Conservation (phyloP, 2,329 filamentous ascomycete genomes). For the Arthrobotrys sphaeroides region DNA sequence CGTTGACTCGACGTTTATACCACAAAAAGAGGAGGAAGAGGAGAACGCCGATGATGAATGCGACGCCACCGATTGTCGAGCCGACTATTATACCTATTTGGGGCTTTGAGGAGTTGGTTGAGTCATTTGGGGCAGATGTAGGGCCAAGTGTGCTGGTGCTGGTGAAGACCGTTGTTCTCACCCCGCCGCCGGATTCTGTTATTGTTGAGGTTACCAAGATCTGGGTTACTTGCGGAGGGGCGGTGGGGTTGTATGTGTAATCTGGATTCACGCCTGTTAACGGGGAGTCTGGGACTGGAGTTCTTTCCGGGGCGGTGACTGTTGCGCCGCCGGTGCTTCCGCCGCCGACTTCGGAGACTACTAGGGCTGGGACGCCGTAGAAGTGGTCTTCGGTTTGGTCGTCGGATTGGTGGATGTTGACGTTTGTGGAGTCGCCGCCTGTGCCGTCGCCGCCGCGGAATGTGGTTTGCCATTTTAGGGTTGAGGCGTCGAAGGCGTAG, state of each 20-base stretch:
- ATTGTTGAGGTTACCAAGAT: conserved; percentile 58
- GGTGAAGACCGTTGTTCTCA: conserved; percentile 61
- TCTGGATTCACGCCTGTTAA: conserved; percentile 75
- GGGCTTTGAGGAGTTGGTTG: too few species aligned
- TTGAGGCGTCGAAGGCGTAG: conserved; percentile 80
- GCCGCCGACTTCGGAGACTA: conserved; percentile 75
- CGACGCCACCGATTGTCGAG: conserved; percentile 60
- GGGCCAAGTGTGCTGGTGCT: too few species aligned
- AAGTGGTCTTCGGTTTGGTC: conserved; percentile 67
- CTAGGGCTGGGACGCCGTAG: conserved; percentile 74
- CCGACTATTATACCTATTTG: conserved; percentile 69
- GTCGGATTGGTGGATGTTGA: conserved; percentile 65
- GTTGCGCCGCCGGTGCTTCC: conserved; percentile 74
- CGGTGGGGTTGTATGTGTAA: conserved; percentile 65
- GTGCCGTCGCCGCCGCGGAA: conserved; percentile 73
- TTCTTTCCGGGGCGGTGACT: conserved; percentile 70
- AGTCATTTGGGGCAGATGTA: too few species aligned
- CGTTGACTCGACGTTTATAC: conserved; percentile 62
- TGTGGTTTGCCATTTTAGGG: conserved; percentile 72
- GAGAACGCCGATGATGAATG: conserved; percentile 72
- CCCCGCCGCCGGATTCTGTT: conserved; percentile 61
- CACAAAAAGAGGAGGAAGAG: conserved; percentile 72
- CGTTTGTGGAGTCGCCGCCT: conserved; percentile 65
- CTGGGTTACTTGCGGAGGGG: not conserved
- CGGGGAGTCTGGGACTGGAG: conserved; percentile 72